phyloP scores from a whole-genome alignment of 1,284 basidiomycete genomes.

The Boletus sp. region DNA sequence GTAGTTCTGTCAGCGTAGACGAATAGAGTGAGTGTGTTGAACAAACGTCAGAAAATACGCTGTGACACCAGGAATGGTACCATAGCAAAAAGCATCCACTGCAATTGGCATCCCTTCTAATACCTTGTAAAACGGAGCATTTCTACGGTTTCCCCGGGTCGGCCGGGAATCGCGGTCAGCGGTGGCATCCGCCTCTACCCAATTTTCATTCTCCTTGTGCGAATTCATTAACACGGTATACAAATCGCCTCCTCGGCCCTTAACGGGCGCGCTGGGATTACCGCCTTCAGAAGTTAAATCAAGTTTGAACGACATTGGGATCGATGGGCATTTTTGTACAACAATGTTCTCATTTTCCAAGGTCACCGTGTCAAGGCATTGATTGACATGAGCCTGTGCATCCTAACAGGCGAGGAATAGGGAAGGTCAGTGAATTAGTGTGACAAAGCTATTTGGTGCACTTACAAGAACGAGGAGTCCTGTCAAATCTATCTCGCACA shows the following conservation, averaged over 20 bases:
- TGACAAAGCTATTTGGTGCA: neutral
- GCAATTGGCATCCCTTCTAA: conserved; percentile 96
- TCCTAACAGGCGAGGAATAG: conserved; percentile 33
- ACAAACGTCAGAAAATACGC: conserved; percentile 84
- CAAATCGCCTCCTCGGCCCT: conserved; percentile 37
- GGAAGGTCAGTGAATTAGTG: neutral
- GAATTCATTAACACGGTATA: conserved; percentile 85
- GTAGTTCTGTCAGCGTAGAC: conserved; percentile 10
- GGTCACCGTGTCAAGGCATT: conserved; percentile 40
- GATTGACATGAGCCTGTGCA: conserved; percentile 46
- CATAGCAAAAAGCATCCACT: conserved; percentile 94
- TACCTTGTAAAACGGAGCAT: conserved; percentile 94
- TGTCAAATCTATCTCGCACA: conserved; percentile 36
- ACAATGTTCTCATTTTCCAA: neutral
- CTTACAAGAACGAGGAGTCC: conserved; percentile 33
- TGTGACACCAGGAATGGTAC: conserved; percentile 80
- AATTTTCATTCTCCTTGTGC: conserved; percentile 73
- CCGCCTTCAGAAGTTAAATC: conserved; percentile 1
- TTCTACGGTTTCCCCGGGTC: conserved; percentile 57
- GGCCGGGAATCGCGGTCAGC: conserved; percentile 48
- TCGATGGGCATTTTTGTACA: neutral
- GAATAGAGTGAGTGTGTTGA: neutral
- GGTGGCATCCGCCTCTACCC: conserved; percentile 70
- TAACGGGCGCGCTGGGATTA: neutral
- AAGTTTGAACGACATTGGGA: neutral